These are phyloP conservation scores for Cephalotrichum gorgonifer DNA, from an alignment of 2,329 filamentous ascomycete species.

Conservation along the genomic window DNA sequence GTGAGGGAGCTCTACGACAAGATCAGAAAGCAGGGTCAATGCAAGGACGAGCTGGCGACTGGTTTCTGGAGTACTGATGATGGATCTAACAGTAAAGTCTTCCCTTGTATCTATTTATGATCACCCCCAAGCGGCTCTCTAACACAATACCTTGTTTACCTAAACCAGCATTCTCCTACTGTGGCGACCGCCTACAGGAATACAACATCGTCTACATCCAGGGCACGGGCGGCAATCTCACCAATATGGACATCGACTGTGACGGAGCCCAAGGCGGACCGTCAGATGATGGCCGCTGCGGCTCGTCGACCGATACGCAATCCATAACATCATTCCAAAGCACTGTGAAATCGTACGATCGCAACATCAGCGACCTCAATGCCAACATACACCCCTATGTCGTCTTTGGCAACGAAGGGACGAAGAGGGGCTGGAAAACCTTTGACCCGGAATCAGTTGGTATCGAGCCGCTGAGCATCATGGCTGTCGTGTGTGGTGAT, in stretches of 20 bases:
- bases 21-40: background rate
- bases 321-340: conserved; percentile 35
- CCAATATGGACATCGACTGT: conserved; percentile 50
- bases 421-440: conserved; percentile 17
- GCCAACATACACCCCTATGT: conserved; percentile 42
- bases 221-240: conserved; percentile 27
- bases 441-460: conserved; percentile 30
- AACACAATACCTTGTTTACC: background rate
- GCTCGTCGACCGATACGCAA: conserved; percentile 30
- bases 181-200: conserved; percentile 30
- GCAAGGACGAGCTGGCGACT: background rate
- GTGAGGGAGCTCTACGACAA: background rate
- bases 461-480: conserved; percentile 39
- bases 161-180: conserved; percentile 27
- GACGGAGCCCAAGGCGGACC: conserved; percentile 35
- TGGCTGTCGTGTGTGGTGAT: conserved; percentile 42
- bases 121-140: background rate
- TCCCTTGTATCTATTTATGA: background rate
- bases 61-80: conserved; percentile 3
- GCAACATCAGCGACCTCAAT: conserved; percentile 29
- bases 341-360: conserved; percentile 23
- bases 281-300: conserved; percentile 33
- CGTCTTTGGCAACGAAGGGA: conserved; percentile 38
- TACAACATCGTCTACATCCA: conserved; percentile 38
- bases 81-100: background rate